Percentiles rank a stretch among this genome's conserved stretches.
Evolutionary conservation across 2,329 filamentous ascomycete species (phyloP).

Genomic region (Aurifilum marmelostoma): DNA sequence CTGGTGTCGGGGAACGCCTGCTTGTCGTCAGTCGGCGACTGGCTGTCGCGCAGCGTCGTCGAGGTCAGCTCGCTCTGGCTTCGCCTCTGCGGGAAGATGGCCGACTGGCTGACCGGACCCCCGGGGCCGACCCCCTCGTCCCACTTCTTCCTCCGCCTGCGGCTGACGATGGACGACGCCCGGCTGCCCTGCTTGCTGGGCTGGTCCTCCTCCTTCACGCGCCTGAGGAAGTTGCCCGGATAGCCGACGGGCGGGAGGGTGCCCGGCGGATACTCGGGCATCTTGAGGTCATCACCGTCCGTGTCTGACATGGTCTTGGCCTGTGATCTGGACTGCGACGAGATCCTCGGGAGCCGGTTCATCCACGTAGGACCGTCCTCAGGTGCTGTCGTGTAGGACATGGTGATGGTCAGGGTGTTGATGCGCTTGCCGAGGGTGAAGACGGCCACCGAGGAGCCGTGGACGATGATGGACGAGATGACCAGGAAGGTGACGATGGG

Average conservation of each 20-base stretch:
- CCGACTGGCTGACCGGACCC: constrained; percentile 86
- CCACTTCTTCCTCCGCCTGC: constrained; percentile 68
- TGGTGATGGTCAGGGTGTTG: constrained; percentile 91
- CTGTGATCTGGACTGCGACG: constrained; percentile 73
- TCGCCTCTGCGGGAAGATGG: constrained; percentile 72
- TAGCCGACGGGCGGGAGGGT: constrained; percentile 72
- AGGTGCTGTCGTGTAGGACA: constrained; percentile 91
- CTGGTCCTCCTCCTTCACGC: constrained; percentile 77
- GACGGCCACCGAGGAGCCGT: constrained; percentile 96
- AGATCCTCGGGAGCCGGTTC: constrained; percentile 79
- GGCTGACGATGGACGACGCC: constrained; percentile 61
- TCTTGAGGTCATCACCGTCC: constrained; percentile 67
- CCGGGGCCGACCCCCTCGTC: constrained; percentile 76
- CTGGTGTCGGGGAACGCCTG: constrained; percentile 33
- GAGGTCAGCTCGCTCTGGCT: constrained; percentile 33
- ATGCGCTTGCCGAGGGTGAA: constrained; percentile 98
- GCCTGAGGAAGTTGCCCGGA: constrained; percentile 77
- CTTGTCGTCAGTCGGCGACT: constrained; percentile 31
- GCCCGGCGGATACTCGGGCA: constrained; percentile 66
- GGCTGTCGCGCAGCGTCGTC: constrained; percentile 27
- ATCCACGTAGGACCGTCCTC: constrained; percentile 94
- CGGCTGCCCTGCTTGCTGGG: constrained; percentile 58
- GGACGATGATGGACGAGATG: constrained; percentile 90
- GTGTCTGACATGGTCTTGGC: constrained; percentile 83
- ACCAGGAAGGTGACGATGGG: constrained; percentile 94